phyloP scores from a whole-genome alignment of 352 stramenopile species.

The Pythium periplocum region DNA sequence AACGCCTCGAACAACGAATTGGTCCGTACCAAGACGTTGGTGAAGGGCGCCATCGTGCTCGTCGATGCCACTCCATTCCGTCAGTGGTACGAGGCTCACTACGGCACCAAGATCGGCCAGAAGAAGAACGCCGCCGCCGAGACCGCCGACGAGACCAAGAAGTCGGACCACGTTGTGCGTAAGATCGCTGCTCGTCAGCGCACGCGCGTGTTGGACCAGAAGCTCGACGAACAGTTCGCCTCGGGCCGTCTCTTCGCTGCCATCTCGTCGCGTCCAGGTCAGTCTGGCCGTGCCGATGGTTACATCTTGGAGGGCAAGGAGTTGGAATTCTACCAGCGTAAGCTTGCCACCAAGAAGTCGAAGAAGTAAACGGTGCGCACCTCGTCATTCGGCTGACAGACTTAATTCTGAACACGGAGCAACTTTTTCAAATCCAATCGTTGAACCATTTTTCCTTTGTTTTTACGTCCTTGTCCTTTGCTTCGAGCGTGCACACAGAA shows the following conservation, averaged over 20 bases:
- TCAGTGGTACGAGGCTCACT: slow-evolving; percentile 99
- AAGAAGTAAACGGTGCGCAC: slow-evolving; percentile 81
- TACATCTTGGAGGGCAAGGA: slow-evolving; percentile 99
- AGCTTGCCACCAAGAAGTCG: slow-evolving; percentile 99
- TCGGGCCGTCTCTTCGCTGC: slow-evolving; percentile 95
- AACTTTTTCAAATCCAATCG: slow-evolving; percentile 7
- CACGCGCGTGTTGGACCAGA: slow-evolving; percentile 88
- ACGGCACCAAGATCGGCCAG: slow-evolving; percentile 90
- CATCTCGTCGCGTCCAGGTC: slow-evolving; percentile 97
- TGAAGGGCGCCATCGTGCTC: slow-evolving; percentile 98
- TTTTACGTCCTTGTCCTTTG: neutral
- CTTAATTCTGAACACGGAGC: slow-evolving; percentile 8
- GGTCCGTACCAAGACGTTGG: slow-evolving; percentile 99
- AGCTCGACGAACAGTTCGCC: slow-evolving; percentile 96
- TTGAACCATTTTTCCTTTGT: slow-evolving; percentile 6
- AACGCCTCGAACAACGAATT: slow-evolving; percentile 99
- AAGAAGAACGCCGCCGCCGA: slow-evolving; percentile 86
- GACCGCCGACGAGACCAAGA: slow-evolving; percentile 85
- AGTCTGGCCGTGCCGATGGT: slow-evolving; percentile 97
- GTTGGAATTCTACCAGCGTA: slow-evolving; percentile 99
- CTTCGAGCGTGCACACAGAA: neutral
- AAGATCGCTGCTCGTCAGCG: slow-evolving; percentile 94
- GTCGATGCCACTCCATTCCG: slow-evolving; percentile 99
- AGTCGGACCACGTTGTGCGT: slow-evolving; percentile 90
- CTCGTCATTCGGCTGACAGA: neutral